Percentiles rank a stretch among this genome's conserved stretches.
Evolutionary conservation across 805 yeast species (phyloP).

Genomic region (Lachancea kluyveri): DNA sequence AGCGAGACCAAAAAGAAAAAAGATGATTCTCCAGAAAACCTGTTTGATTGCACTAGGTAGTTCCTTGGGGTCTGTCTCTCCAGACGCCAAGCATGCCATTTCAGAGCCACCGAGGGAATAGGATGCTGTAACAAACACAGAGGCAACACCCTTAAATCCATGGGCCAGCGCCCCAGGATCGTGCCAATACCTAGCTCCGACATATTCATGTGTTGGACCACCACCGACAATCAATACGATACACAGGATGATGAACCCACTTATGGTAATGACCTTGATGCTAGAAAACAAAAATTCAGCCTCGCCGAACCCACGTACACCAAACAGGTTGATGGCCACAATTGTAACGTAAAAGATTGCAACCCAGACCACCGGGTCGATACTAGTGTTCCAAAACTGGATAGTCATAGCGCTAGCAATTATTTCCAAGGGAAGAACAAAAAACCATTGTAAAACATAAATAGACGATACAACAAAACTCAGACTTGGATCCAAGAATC

Average conservation of each 20-base stretch:
- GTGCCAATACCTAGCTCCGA: slow-evolving; percentile 66
- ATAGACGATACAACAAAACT: slow-evolving; percentile 56
- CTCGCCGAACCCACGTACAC: slow-evolving; percentile 44
- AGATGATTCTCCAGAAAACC: slow-evolving; percentile 54
- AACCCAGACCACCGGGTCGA: slow-evolving; percentile 55
- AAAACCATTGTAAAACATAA: slow-evolving; percentile 43
- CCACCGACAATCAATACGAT: slow-evolving; percentile 47
- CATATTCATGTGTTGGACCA: slow-evolving; percentile 41
- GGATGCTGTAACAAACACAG: slow-evolving; percentile 66
- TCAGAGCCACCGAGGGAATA: slow-evolving; percentile 72
- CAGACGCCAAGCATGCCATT: slow-evolving; percentile 65
- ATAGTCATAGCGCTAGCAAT: slow-evolving; percentile 55
- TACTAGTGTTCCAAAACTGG: slow-evolving; percentile 50
- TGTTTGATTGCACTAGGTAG: slow-evolving; percentile 71
- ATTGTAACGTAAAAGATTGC: slow-evolving; percentile 45
- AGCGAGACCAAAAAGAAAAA: slow-evolving; percentile 49
- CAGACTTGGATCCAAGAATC: slow-evolving; percentile 45
- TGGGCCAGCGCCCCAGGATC: slow-evolving; percentile 51
- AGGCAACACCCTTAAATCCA: slow-evolving; percentile 58
- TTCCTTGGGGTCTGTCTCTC: slow-evolving; percentile 57
- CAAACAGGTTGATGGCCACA: slow-evolving; percentile 41
- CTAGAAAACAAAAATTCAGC: slow-evolving; percentile 36
- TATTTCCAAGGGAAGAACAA: slow-evolving; percentile 42
- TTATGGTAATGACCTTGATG: slow-evolving; percentile 39
- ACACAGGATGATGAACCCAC: slow-evolving; percentile 40